These are phyloP conservation scores for Trichophyton benhamiae DNA, from an alignment of 2,329 filamentous ascomycete species.

Conservation along the genomic window DNA sequence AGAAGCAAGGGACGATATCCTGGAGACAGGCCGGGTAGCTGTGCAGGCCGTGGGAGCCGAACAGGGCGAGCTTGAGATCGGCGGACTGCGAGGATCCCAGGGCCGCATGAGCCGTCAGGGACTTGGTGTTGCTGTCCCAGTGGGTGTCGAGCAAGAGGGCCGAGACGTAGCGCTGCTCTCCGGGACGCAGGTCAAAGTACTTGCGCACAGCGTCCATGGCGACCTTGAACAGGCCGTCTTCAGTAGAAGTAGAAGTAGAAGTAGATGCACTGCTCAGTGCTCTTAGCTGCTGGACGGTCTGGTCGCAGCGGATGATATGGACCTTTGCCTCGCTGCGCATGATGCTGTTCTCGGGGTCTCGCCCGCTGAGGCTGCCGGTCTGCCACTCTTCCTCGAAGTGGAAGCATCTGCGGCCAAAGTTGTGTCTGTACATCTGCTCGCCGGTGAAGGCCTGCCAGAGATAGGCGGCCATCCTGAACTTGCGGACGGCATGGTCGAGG, in stretches of 20 bases:
- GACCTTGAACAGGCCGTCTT: slow-evolving; percentile 63
- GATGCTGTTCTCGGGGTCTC: slow-evolving; percentile 56
- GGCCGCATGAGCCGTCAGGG: slow-evolving; percentile 69
- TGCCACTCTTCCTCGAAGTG: slow-evolving; percentile 94
- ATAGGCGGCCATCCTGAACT: slow-evolving; percentile 91
- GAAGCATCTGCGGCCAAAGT: slow-evolving; percentile 73
- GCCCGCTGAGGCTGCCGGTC: slow-evolving; percentile 62
- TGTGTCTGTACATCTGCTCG: slow-evolving; percentile 88
- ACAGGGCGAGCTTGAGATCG: slow-evolving; percentile 72
- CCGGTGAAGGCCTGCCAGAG: slow-evolving; percentile 95
- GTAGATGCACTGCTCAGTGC: slow-evolving; percentile 48
- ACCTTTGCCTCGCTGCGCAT: slow-evolving; percentile 88
- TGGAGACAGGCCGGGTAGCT: slow-evolving; percentile 83
- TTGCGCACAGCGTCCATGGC: slow-evolving; percentile 64
- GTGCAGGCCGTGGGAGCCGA: slow-evolving; percentile 83
- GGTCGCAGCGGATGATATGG: slow-evolving; percentile 69
- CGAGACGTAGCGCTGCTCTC: slow-evolving; percentile 80
- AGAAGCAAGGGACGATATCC: slow-evolving; percentile 78
- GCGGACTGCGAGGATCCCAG: slow-evolving; percentile 58
- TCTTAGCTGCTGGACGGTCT: slow-evolving; percentile 72
- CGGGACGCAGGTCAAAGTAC: slow-evolving; percentile 60
- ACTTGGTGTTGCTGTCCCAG: slow-evolving; percentile 62
- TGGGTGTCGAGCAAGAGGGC: slow-evolving; percentile 77
- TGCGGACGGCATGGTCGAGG: slow-evolving; percentile 66
- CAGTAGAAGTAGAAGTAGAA: slow-evolving; percentile 44